Conservation (phyloP, 1,284 basidiomycete species). For the Wallemia mellicola region DNA sequence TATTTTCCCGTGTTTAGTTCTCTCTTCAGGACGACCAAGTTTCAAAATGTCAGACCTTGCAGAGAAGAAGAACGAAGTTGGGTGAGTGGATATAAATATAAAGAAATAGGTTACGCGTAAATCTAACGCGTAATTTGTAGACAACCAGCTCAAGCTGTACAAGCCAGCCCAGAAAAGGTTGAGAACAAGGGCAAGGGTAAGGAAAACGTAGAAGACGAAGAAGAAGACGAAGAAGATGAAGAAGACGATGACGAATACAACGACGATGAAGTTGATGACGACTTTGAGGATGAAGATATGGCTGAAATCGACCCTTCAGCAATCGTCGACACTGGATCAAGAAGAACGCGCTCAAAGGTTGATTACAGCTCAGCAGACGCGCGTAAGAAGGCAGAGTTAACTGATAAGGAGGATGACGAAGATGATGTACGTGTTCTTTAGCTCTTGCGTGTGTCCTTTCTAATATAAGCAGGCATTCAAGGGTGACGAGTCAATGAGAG, state of each 20-base stretch:
- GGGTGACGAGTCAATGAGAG: not conserved
- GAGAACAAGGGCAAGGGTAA: not conserved
- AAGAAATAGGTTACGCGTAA: no score
- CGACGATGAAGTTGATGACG: not conserved
- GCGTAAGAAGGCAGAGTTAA: not conserved
- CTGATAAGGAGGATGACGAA: not conserved
- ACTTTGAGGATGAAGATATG: not conserved
- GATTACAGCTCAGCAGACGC: not conserved
- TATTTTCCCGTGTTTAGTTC: no score
- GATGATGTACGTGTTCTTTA: not conserved
- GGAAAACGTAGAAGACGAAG: not conserved
- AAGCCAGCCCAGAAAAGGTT: not conserved
- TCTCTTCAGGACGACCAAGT: no score
- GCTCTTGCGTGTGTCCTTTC: not conserved
- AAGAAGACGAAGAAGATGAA: not conserved
- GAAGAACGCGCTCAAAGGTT: not conserved
- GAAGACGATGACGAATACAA: not conserved
- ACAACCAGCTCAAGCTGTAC: not conserved
- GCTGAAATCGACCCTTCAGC: not conserved
- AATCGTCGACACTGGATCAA: not conserved
- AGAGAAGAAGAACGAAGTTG: no score
- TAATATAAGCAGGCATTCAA: not conserved
- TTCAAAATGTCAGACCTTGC: no score
- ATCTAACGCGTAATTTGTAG: not conserved
- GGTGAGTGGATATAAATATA: no score